Evolutionary conservation across 192 early-diverging fungal genomes (phyloP).

Genomic region (Linnemannia elongata): DNA sequence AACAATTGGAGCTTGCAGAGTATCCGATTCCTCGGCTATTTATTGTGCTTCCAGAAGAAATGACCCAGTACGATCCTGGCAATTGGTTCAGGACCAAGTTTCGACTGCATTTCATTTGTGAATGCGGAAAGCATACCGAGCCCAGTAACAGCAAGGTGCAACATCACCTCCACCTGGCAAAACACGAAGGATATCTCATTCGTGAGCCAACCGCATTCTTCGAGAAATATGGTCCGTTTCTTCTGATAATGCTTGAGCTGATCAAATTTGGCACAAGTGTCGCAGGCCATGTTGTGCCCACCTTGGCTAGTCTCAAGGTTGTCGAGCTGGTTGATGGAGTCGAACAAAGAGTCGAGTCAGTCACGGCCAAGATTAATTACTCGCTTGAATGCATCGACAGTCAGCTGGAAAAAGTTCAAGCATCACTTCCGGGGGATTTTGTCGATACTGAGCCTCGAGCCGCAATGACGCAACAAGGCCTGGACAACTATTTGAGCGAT

Average conservation of each 20-base stretch:
- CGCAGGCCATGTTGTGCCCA: neutral
- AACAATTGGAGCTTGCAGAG: too few relatives aligned
- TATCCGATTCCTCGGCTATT: too few relatives aligned
- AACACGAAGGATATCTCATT: neutral
- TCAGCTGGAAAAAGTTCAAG: too few relatives aligned
- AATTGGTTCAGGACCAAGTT: too few relatives aligned
- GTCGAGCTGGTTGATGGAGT: neutral
- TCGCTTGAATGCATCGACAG: too few relatives aligned
- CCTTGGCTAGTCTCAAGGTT: neutral
- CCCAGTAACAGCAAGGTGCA: too few relatives aligned
- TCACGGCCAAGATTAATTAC: neutral
- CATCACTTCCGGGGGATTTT: neutral
- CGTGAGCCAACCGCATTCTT: neutral
- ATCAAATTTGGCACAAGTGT: neutral
- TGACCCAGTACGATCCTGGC: too few relatives aligned
- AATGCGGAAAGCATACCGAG: too few relatives aligned
- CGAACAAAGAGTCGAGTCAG: neutral
- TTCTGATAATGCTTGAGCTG: neutral
- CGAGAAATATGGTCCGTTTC: constrained; percentile 3
- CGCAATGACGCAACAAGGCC: neutral
- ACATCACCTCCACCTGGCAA: constrained; percentile 1
- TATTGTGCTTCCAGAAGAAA: too few relatives aligned
- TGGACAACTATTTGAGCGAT: neutral
- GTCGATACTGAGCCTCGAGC: neutral
- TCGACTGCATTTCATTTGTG: too few relatives aligned